These are phyloP conservation scores for Tetrahymena malaccensis DNA, from an alignment of 73 alveolate species.

Conservation along the genomic window DNA sequence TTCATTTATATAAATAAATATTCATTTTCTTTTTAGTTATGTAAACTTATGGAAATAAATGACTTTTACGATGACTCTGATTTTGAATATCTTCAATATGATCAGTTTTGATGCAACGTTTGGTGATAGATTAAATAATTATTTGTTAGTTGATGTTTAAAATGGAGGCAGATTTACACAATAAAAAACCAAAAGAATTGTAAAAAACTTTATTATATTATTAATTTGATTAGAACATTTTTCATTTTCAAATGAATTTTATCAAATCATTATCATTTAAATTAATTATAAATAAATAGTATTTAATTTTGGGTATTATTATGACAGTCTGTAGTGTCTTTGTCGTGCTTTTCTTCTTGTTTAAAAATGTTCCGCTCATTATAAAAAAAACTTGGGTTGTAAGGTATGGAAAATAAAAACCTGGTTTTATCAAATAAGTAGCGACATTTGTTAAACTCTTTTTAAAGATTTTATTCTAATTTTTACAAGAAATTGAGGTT, in stretches of 20 bases:
- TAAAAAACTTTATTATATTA: too few relatives aligned
- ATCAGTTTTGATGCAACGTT: constrained; percentile 22
- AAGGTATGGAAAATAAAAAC: neutral
- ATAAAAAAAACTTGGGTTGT: constrained; percentile 38
- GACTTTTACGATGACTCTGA: constrained; percentile 37
- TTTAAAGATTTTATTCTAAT: constrained; percentile 2
- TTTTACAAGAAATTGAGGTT: constrained; percentile 46
- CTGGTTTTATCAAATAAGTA: neutral
- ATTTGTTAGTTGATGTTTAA: neutral
- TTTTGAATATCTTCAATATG: constrained; percentile 34
- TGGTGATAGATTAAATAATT: constrained; percentile 33
- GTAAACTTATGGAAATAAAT: constrained; percentile 45
- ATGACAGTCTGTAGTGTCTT: constrained; percentile 37
- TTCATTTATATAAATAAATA: too few relatives aligned
- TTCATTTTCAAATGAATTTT: too few relatives aligned
- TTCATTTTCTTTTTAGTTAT: constrained; percentile 37
- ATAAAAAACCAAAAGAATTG: constrained; percentile 1
- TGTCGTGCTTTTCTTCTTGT: constrained; percentile 42
- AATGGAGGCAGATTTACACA: neutral
- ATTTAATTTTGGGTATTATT: constrained; percentile 34
- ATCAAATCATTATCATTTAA: too few relatives aligned
- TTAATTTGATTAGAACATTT: too few relatives aligned
- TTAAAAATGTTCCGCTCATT: constrained; percentile 51
- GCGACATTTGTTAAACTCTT: neutral
- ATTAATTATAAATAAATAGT: neutral